A percentile compares a stretch with the other conserved stretches of the same genome.
Conservation (phyloP, 2,329 filamentous ascomycete species). For the Colletotrichum melonis region DNA sequence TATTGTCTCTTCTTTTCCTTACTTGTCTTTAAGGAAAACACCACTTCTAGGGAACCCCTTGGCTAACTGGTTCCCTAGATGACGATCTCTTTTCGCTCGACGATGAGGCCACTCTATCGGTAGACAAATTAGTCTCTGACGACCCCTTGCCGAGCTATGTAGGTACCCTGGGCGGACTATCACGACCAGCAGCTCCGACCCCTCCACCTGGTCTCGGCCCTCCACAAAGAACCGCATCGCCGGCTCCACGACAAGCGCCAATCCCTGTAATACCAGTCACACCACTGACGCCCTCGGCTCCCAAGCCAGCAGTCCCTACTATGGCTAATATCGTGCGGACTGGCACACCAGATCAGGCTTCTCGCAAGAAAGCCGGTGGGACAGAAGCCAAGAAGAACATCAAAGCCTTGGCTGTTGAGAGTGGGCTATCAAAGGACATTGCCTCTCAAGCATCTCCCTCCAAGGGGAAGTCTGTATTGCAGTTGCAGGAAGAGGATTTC, state of each 20-base stretch:
- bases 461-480: conserved; percentile 48
- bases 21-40: conserved; percentile 32
- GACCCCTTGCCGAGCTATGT: conserved; percentile 44
- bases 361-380: conserved; percentile 43
- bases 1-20: conserved; percentile 39
- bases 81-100: conserved; percentile 68
- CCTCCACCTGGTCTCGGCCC: conserved; percentile 58
- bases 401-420: conserved; percentile 58
- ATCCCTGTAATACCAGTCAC: conserved; percentile 35
- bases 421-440: conserved; percentile 59
- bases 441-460: conserved; percentile 49
- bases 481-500: conserved; percentile 72
- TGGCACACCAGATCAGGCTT: conserved; percentile 48
- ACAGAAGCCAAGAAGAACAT: conserved; percentile 54
- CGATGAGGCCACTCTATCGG: conserved; percentile 71
- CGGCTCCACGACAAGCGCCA: conserved; percentile 37
- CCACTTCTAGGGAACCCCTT: conserved; percentile 31
- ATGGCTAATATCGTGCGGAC: conserved; percentile 33
- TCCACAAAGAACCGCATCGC: conserved; percentile 51
- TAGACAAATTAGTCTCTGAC: conserved; percentile 77
- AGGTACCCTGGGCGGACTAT: neutral
- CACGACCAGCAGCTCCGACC: conserved; percentile 13
- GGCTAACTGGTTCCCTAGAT: conserved; percentile 65
- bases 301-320: conserved; percentile 41
- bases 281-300: conserved; percentile 10